Percentiles rank a stretch among this genome's conserved stretches.
Conservation (phyloP, 352 stramenopile genomes). For the Phytophthora pistaciae region DNA sequence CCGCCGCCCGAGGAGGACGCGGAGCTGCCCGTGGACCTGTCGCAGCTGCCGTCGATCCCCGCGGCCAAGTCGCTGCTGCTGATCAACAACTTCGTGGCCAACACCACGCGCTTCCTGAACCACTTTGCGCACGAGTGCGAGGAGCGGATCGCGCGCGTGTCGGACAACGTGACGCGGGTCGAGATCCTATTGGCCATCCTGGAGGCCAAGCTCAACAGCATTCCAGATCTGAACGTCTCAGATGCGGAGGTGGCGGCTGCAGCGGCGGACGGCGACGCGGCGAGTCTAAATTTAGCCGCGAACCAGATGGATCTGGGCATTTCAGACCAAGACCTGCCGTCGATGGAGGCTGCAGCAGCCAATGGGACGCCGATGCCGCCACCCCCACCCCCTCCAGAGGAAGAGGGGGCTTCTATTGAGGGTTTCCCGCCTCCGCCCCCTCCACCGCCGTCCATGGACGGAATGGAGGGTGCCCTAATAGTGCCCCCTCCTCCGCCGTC, state of each 20-base stretch:
- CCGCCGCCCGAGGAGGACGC: slow-evolving; percentile 56
- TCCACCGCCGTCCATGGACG: slow-evolving; percentile 27
- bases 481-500: slow-evolving; percentile 29
- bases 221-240: slow-evolving; percentile 80
- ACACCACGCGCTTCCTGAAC: slow-evolving; percentile 90
- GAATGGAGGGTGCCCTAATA: slow-evolving; percentile 35
- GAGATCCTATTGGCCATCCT: slow-evolving; percentile 88
- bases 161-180: slow-evolving; percentile 78
- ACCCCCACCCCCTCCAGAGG: slow-evolving; percentile 51
- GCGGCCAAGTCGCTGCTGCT: slow-evolving; percentile 84
- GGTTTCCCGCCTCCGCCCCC: slow-evolving; percentile 22
- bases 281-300: slow-evolving; percentile 11
- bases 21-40: slow-evolving; percentile 81
- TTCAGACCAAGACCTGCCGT: slow-evolving; percentile 70
- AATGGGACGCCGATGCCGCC: slow-evolving; percentile 51
- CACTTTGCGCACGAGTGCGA: slow-evolving; percentile 88
- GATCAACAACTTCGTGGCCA: slow-evolving; percentile 90
- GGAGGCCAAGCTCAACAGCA: slow-evolving; percentile 87
- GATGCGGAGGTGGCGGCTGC: slow-evolving; percentile 66
- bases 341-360: slow-evolving; percentile 42
- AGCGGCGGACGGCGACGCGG: slow-evolving; percentile 4
- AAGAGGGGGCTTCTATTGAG: slow-evolving; percentile 25
- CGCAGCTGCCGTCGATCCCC: slow-evolving; percentile 78
- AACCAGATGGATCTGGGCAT: slow-evolving; percentile 64
- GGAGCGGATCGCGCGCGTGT: slow-evolving; percentile 77